Conservation (phyloP, 768 basidiomycete species). For the Panaeolus cyanescens region DNA sequence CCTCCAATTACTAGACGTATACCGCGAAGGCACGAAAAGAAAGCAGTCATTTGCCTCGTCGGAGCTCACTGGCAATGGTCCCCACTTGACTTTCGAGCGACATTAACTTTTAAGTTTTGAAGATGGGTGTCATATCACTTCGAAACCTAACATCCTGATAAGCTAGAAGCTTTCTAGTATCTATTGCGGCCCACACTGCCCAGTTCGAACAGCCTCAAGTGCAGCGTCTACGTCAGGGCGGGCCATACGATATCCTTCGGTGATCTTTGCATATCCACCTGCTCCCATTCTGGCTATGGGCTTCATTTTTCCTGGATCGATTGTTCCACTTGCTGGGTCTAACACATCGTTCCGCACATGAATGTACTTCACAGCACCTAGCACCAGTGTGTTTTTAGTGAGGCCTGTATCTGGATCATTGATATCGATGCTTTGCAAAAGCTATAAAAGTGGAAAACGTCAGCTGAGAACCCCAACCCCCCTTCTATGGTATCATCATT, state of each 20-base stretch:
- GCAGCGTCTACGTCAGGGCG: background rate
- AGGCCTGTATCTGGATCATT: slow-evolving; percentile 34
- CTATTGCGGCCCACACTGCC: too few species aligned
- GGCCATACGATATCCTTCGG: slow-evolving; percentile 56
- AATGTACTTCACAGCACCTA: slow-evolving; percentile 58
- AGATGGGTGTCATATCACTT: too few species aligned
- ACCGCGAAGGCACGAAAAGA: too few species aligned
- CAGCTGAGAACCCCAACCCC: slow-evolving; percentile 6
- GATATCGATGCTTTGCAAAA: slow-evolving; percentile 45
- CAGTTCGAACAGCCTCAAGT: background rate
- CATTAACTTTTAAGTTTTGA: too few species aligned
- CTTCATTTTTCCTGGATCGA: slow-evolving; percentile 51
- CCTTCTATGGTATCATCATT: slow-evolving; percentile 30
- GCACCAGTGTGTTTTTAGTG: slow-evolving; percentile 42
- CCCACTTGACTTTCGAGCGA: too few species aligned
- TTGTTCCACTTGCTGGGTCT: slow-evolving; percentile 37
- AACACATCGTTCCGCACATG: slow-evolving; percentile 63
- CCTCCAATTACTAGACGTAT: too few species aligned
- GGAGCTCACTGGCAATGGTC: too few species aligned
- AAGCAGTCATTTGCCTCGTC: too few species aligned
- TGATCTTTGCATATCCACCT: slow-evolving; percentile 42
- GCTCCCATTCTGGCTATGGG: slow-evolving; percentile 56
- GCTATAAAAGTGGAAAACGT: slow-evolving; percentile 24
- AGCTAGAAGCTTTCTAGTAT: too few species aligned
- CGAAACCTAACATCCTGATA: too few species aligned